Evolutionary conservation across 495 filamentous ascomycete species (phyloP).

Genomic region (Hypoxylon rickii): DNA sequence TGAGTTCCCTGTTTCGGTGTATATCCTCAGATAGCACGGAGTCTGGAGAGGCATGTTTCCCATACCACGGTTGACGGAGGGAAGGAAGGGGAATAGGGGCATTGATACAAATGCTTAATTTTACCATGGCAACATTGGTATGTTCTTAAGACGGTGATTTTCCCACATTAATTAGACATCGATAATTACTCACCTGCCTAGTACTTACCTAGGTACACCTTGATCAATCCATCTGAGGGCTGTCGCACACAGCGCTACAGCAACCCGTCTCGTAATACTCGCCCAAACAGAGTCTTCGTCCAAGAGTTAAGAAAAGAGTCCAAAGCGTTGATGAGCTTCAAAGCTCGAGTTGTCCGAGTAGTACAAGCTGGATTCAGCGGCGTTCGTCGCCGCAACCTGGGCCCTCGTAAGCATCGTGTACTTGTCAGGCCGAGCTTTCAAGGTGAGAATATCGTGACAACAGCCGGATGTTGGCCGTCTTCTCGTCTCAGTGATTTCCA

Average conservation of each 20-base stretch:
- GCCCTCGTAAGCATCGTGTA: no score
- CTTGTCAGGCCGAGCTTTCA: no score
- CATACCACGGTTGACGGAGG: constrained; percentile 16
- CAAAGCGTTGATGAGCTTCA: no score
- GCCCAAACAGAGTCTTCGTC: no score
- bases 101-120: constrained; percentile 4
- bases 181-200: neutral
- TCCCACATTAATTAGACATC: neutral
- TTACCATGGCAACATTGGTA: constrained; percentile 9
- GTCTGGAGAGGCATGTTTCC: constrained; percentile 25
- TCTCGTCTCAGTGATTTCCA: neutral
- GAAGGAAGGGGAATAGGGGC: neutral
- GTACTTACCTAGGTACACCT: neutral
- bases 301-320: no score
- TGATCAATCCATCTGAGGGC: neutral
- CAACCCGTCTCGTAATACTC: no score
- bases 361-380: no score
- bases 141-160: constrained; percentile 5
- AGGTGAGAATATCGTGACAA: no score
- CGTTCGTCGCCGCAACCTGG: no score
- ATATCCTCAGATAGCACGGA: constrained; percentile 16
- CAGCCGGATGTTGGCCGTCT: neutral
- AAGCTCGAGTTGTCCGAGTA: no score
- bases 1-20: constrained; percentile 14
- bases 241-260: no score